Conservation (phyloP, 352 stramenopile genomes). For the Globisporangium sylvaticum region DNA sequence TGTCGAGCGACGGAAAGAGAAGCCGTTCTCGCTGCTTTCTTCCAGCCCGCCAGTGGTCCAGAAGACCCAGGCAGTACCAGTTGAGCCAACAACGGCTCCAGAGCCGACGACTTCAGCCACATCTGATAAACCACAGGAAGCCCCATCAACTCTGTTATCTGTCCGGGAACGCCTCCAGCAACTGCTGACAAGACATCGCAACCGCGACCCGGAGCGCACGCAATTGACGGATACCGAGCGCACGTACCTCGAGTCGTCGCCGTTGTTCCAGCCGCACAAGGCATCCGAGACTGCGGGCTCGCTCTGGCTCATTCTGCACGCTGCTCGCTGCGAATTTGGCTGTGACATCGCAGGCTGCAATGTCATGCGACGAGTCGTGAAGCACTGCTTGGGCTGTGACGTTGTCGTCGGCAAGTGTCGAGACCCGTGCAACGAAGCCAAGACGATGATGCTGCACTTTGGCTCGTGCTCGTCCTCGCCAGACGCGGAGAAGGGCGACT, state of each 20-base stretch:
- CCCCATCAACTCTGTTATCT: neutral
- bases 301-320: slow-evolving; percentile 65
- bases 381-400: slow-evolving; percentile 62
- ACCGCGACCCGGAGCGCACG: slow-evolving; percentile 1
- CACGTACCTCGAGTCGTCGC: slow-evolving; percentile 47
- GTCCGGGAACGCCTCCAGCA: slow-evolving; percentile 23
- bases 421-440: slow-evolving; percentile 69
- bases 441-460: slow-evolving; percentile 73
- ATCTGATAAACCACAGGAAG: neutral
- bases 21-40: slow-evolving; percentile 20
- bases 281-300: slow-evolving; percentile 59
- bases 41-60: neutral
- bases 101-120: neutral
- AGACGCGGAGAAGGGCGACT: slow-evolving; percentile 25
- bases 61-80: neutral
- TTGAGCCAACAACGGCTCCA: neutral
- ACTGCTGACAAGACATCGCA: slow-evolving; percentile 11
- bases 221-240: slow-evolving; percentile 42
- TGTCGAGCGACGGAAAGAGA: slow-evolving; percentile 3
- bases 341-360: slow-evolving; percentile 57
- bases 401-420: slow-evolving; percentile 55
- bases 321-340: slow-evolving; percentile 37
- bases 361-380: slow-evolving; percentile 67
- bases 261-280: slow-evolving; percentile 49
- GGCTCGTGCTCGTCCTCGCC: slow-evolving; percentile 33